These are phyloP conservation scores for Sisymbrium altissimum DNA, from an alignment of 345 rosid genomes.

Conservation along the genomic window DNA sequence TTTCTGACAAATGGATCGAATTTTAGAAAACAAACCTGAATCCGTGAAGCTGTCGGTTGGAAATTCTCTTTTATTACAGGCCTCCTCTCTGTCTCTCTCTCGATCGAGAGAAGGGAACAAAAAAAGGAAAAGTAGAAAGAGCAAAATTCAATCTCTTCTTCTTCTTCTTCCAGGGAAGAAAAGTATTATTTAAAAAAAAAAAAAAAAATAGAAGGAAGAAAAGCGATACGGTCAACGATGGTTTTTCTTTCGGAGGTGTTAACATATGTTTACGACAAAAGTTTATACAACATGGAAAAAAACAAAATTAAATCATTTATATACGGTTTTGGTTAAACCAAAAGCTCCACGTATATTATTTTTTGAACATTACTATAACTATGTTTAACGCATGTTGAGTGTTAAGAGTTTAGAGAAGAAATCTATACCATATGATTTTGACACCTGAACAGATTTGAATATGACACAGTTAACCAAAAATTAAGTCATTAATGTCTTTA, in stretches of 20 bases:
- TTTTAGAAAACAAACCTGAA: conserved; percentile 8
- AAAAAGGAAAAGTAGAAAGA: conserved; percentile 21
- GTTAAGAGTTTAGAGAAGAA: no score
- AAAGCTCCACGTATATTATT: background rate
- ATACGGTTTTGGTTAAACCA: background rate
- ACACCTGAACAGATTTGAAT: conserved; percentile 19
- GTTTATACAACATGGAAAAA: background rate
- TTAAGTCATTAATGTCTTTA: background rate
- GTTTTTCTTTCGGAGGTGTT: background rate
- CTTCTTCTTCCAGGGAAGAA: conserved; percentile 8
- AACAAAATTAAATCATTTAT: background rate
- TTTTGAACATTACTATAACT: background rate
- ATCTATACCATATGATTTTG: background rate
- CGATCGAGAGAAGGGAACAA: conserved; percentile 24
- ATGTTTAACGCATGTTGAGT: background rate
- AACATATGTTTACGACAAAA: background rate
- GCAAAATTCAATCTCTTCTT: conserved; percentile 13
- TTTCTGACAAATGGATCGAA: conserved; percentile 1
- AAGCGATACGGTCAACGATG: conserved; percentile 31
- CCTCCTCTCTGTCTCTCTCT: conserved; percentile 21
- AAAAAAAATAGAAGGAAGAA: background rate
- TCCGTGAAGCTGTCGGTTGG: conserved; percentile 21
- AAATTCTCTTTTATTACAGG: background rate
- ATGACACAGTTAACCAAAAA: background rate
- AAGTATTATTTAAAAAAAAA: background rate